phyloP scores from a whole-genome alignment of 495 filamentous ascomycete species.

The Neurospora cerealis region DNA sequence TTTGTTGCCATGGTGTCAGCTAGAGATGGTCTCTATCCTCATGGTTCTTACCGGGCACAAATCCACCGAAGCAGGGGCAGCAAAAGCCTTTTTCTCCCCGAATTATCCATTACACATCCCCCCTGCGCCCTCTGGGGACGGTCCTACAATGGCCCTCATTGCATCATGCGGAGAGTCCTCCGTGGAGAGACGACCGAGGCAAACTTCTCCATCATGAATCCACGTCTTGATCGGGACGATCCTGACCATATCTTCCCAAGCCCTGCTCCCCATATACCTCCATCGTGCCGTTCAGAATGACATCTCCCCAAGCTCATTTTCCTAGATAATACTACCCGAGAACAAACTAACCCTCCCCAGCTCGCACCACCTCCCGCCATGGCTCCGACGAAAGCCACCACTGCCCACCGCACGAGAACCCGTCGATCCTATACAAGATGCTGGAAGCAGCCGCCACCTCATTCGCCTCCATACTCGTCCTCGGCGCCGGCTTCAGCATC shows the following conservation, averaged over 20 bases:
- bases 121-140: not conserved
- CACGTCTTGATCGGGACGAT: not conserved
- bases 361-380: not conserved
- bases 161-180: not conserved
- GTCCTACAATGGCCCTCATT: not conserved
- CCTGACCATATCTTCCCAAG: not conserved
- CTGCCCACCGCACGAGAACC: slow-evolving; percentile 17
- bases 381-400: not conserved
- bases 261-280: not conserved
- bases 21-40: not conserved
- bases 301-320: not conserved
- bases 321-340: not conserved
- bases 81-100: too few species aligned
- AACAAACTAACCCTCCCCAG: not conserved
- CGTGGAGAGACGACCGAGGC: not conserved
- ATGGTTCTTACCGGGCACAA: too few species aligned
- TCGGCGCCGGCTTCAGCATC: slow-evolving; percentile 58
- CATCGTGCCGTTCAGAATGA: not conserved
- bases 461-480: slow-evolving; percentile 69
- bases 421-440: slow-evolving; percentile 55
- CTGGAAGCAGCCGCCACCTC: slow-evolving; percentile 79
- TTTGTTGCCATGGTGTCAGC: not conserved
- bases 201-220: not conserved
- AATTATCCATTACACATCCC: not conserved
- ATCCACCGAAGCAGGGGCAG: too few species aligned